Evolutionary conservation across 768 basidiomycete genomes (phyloP).

Genomic region (Gloeostereum incarnatum): DNA sequence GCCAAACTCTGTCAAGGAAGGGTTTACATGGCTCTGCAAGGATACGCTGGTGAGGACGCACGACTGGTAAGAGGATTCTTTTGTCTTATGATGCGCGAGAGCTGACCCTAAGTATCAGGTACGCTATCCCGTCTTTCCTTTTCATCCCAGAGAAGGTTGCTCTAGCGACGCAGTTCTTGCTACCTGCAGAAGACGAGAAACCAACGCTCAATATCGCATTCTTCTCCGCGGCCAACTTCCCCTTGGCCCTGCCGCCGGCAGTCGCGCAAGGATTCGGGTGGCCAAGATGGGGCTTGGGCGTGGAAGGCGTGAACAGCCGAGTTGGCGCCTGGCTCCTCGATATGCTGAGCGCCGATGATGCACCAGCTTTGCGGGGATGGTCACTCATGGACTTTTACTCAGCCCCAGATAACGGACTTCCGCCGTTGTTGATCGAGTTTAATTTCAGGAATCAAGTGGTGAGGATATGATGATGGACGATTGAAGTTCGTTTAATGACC

Average conservation of each 20-base stretch:
- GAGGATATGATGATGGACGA: no score
- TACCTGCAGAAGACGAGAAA: conserved; percentile 22
- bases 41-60: conserved; percentile 64
- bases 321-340: conserved; percentile 65
- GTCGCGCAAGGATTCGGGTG: conserved; percentile 82
- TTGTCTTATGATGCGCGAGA: conserved; percentile 5
- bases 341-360: conserved; percentile 23
- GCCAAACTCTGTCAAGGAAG: conserved; percentile 69
- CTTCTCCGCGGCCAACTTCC: conserved; percentile 74
- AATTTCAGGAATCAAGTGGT: no score
- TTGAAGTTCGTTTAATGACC: no score
- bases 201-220: conserved; percentile 66
- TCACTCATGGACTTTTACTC: conserved; percentile 65
- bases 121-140: conserved; percentile 69
- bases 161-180: conserved; percentile 44
- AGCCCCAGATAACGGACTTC: conserved; percentile 46
- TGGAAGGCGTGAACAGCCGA: conserved; percentile 83
- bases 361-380: conserved; percentile 62
- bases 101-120: conserved; percentile 36
- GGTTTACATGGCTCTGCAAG: conserved; percentile 75
- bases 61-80: conserved; percentile 56
- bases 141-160: conserved; percentile 77
- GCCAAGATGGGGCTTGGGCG: conserved; percentile 65
- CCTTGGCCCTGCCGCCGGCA: conserved; percentile 66
- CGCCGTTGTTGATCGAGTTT: conserved; percentile 67